Evolutionary conservation across 371 early-diverging fungal genomes (phyloP), one percentile per base, ranked within the genome.

Genomic region (Apophysomyces trapeziformis): DNA sequence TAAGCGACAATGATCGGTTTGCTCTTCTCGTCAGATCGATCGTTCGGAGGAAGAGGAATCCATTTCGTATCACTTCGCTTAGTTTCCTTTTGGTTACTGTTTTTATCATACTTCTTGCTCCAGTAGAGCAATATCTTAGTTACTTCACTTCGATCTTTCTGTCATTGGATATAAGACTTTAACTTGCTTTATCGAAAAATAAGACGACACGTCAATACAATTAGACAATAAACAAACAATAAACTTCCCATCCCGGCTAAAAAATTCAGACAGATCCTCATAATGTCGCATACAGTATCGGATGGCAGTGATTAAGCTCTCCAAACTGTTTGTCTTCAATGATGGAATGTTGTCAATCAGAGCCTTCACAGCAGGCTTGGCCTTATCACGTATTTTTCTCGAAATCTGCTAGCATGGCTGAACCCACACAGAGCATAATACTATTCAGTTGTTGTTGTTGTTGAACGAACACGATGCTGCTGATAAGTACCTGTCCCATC

Each of bases 351-450:
- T 50, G 54, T 50, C 54, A 26, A 50, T 50, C 21, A 50, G 16
- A 5, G 54, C 21, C 4, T 50, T 21, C 5, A 26, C 21, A 2
- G 5, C 35, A 21, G 54, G 54, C 54, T 50, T 26, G 1, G 3
- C 9, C 0, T 16, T 43, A 43, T 26, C 7, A 50, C 21, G 11
- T 50, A 50, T 50, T 16, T 21, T 0, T 50, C 21, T 21, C 54
- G 54, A 5, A 21, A 1, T 0, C 21, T 16, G 21, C 37, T 61
- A 5, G 50, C 61, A 38, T 2, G 37, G 6, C 38, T 61, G 35
- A 46, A 61, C 7, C 46, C 61, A 47, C 61, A 61, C 2, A 61
- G 46, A 6, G 32, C 9, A 46, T 46, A 61, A 26, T 61, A 50
- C 11, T 61, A 50, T 35, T 50, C 46, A 0, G 61, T 43, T 26